Evolutionary conservation across 495 filamentous ascomycete species (phyloP).

Genomic region (Lepraria neglecta): DNA sequence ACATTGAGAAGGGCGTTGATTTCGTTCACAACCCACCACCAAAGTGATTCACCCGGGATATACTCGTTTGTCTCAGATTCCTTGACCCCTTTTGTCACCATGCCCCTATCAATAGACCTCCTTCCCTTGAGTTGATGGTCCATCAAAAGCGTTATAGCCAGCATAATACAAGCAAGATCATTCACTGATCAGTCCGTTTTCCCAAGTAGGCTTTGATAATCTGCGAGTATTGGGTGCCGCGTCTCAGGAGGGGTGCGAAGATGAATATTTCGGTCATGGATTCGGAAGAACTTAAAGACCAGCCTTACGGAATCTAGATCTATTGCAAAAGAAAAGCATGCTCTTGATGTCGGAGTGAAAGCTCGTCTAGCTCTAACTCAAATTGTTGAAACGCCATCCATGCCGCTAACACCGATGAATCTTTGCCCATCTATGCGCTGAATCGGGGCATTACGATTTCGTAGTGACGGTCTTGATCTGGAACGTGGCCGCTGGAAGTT

Average conservation of each 20-base stretch:
- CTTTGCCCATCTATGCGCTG: background rate
- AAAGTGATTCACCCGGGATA: slow-evolving; percentile 50
- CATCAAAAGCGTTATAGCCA: slow-evolving; percentile 20
- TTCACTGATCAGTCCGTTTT: slow-evolving; percentile 16
- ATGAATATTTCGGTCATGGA: background rate
- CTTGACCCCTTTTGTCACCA: slow-evolving; percentile 11
- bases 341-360: background rate
- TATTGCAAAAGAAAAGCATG: background rate
- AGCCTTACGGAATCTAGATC: background rate
- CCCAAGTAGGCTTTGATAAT: slow-evolving; percentile 23
- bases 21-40: slow-evolving; percentile 79
- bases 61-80: slow-evolving; percentile 20
- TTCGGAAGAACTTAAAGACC: background rate
- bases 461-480: slow-evolving; percentile 79
- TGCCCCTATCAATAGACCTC: background rate
- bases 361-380: background rate
- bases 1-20: slow-evolving; percentile 87
- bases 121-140: background rate
- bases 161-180: slow-evolving; percentile 15
- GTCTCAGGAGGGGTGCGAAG: background rate
- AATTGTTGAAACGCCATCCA: slow-evolving; percentile 1
- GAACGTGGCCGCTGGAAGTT: slow-evolving; percentile 84
- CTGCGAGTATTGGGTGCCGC: background rate
- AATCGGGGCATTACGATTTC: slow-evolving; percentile 4
- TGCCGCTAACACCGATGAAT: slow-evolving; percentile 3